Base-by-base conservation (phyloP, 208 protist species). In the Acanthamoeba polyphaga region DNA sequence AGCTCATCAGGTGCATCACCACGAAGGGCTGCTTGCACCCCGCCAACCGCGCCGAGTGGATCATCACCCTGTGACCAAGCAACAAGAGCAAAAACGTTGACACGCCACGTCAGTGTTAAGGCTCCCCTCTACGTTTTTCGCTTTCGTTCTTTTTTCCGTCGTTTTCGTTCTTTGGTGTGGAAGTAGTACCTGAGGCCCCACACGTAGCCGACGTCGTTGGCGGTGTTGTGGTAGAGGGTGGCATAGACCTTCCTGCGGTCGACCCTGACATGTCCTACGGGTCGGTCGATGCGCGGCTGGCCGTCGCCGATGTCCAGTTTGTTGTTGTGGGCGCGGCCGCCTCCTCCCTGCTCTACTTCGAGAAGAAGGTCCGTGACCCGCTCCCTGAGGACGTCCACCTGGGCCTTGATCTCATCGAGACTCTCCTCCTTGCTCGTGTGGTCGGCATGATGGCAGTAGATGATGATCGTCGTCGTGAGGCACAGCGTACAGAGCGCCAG, bases 221-320 rank as follows among this genome's bases (percentile, higher is more conserved):
- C 74, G 24, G 74, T 46, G 74, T 82, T 82, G 74, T 82, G 74
- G 38, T 82, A 82, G 74, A 82, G 74, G n/a, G 74, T 82, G 74
- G 74, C 74, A 34, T 82, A 82, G 74, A 82, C 74, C 38, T 82
- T 82, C 34, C 9, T 82, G 7, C 74, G 32, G 74, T 82, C 74
- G 2, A 82, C 74, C 6, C n/a, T 34, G 24, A 24, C 66, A 2
- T n/a, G 9, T 58, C 53, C 15, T 19, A 15, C 53, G 17, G 53
- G n/a, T 24, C 32, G 29, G 46, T 34, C 27, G 46, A 12, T 34
- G 70, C 12, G 29, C 0, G 27, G 12, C 9, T 24, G n/a, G 72
- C n/a, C 27, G 66, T n/a, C 4, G 66, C 66, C 3, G 66, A 38
- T 29, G 29, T 9, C 7, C 13, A 72, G 32, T n/a, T 10, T 82